Conservation (phyloP, 768 basidiomycete genomes). For the Suillus lakei region DNA sequence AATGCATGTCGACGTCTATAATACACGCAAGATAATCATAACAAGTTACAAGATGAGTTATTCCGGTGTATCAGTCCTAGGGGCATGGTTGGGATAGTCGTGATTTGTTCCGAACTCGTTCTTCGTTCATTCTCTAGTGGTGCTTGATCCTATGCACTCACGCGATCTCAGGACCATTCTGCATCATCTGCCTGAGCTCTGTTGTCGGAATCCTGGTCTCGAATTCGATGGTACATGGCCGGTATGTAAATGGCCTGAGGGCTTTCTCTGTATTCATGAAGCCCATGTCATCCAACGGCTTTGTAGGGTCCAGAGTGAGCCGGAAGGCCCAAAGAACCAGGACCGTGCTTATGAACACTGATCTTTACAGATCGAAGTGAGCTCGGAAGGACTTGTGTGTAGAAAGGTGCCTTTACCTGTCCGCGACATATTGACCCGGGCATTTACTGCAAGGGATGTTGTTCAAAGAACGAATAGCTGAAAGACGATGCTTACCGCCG, state of each 20-base stretch:
- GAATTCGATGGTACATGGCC: constrained; percentile 58
- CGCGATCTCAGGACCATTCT: not conserved
- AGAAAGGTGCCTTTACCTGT: constrained; percentile 33
- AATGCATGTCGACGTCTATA: not conserved
- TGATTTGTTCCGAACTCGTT: not conserved
- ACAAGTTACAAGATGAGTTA: not conserved
- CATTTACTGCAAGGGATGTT: constrained; percentile 45
- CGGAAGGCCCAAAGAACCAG: constrained; percentile 52
- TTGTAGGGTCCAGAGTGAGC: not conserved
- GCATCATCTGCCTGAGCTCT: not conserved
- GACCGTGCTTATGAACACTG: constrained; percentile 63
- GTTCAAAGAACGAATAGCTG: not conserved
- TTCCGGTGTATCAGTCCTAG: not conserved
- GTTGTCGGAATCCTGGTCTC: constrained; percentile 39
- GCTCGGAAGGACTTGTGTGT: not conserved
- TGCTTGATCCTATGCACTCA: not conserved
- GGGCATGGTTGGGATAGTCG: not conserved
- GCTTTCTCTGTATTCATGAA: constrained; percentile 45
- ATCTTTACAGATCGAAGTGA: constrained; percentile 35
- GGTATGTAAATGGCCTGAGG: constrained; percentile 31
- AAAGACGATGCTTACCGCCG: constrained; percentile 39
- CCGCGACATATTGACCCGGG: constrained; percentile 36
- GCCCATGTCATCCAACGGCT: constrained; percentile 45
- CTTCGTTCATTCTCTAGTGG: not conserved
- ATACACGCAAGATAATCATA: not conserved